Evolutionary conservation across 106 monocot genomes (phyloP), one percentile per base, ranked within the genome.

Genomic region (Phalaenopsis aphrodite): DNA sequence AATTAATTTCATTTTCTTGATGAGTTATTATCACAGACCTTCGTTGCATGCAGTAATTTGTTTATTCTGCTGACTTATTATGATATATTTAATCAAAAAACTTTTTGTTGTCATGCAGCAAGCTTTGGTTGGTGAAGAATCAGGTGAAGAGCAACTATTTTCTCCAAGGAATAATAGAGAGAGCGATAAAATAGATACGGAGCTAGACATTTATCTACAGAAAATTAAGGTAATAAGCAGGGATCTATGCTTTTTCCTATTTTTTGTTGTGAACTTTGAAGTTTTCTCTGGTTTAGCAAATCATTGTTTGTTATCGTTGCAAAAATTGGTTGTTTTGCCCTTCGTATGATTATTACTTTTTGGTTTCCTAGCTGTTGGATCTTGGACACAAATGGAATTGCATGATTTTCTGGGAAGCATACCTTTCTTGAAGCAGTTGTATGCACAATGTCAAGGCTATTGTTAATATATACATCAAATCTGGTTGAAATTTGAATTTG

Each of bases 81-180:
- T 69, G 15, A 69, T 39, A 38, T 4, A 39, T 69, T 69, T 23
- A 65, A 39, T 9, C 38, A 69, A 69, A 39, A 23, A 15, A n/a
- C 14, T 49, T 47, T 21, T 9, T 76, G 46, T 75, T 81, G 23
- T 77, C 38, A 30, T 84, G 83, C 87, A 95, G 95, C 92, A 99
- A 99, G 91, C 95, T 83, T 90, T 95, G 83, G 91, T 99, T 57
- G 99, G 95, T 75, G 95, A 95, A 79, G 88, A 68, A 17, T 82
- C 84, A 23, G 95, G 88, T 81, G 95, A 99, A 75, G 93, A 95
- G 48, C 99, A 93, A 65, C 85, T 95, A 66, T 95, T 95, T 90
- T 89, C 89, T 61, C 81, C 88, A 23, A 84, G 78, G 57, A 88
- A 79, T 30, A 78, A 72, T 49, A 71, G 38, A 12, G 41, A 69